Conservation (phyloP, 1,284 basidiomycete species). For the Ceratobasidium sp. region DNA sequence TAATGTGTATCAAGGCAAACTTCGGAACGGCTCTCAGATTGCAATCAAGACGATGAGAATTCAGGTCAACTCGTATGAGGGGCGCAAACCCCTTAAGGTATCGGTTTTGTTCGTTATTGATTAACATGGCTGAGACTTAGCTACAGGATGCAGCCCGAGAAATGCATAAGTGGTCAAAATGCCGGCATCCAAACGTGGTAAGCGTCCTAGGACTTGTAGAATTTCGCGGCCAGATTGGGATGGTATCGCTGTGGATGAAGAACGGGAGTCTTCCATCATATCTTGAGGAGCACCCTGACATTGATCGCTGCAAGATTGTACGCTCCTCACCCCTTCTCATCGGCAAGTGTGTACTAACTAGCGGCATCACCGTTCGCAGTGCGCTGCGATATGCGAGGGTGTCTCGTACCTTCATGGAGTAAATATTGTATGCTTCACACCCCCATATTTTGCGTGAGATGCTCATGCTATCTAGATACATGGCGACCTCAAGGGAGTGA, state of each 20-base stretch:
- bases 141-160: background rate
- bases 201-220: background rate
- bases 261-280: slow-evolving; percentile 9
- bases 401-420: background rate
- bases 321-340: background rate
- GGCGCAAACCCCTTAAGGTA: slow-evolving; percentile 7
- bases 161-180: slow-evolving; percentile 22
- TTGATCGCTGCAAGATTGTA: slow-evolving; percentile 11
- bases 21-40: background rate
- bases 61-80: background rate
- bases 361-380: background rate
- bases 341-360: too few relatives aligned
- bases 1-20: background rate
- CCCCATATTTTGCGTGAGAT: background rate
- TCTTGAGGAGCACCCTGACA: background rate
- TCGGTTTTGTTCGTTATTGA: background rate
- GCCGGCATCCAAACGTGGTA: slow-evolving; percentile 6
- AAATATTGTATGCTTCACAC: background rate
- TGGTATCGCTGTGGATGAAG: slow-evolving; percentile 10
- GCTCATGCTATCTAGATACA: slow-evolving; percentile 3
- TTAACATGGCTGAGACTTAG: background rate
- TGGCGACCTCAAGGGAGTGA: slow-evolving; percentile 7
- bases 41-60: slow-evolving; percentile 15
- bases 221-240: slow-evolving; percentile 16
- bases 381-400: background rate